Evolutionary conservation across 306 rosid species (phyloP).

Genomic region (Dalbergia cultrata): DNA sequence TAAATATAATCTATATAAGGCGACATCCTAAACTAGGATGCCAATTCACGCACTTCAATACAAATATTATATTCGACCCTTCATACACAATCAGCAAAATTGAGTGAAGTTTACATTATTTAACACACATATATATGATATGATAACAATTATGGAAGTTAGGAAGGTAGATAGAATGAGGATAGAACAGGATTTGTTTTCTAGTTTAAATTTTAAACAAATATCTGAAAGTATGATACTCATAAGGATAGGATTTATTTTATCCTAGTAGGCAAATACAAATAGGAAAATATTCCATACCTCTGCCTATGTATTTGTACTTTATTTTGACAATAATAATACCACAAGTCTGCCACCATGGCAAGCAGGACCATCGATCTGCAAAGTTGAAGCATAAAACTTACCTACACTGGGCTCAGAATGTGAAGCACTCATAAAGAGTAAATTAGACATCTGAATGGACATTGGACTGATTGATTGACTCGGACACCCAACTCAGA

Average conservation of each 20-base stretch:
- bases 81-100: slow-evolving; percentile 10
- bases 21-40: slow-evolving; percentile 1
- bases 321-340: neutral
- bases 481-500: neutral
- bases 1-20: too few species aligned
- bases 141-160: neutral
- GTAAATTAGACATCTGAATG: neutral
- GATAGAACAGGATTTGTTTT: slow-evolving; percentile 4
- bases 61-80: slow-evolving; percentile 1
- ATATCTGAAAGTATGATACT: neutral
- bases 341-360: too few species aligned
- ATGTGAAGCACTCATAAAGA: too few species aligned
- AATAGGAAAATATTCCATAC: neutral
- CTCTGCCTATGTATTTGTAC: slow-evolving; percentile 12
- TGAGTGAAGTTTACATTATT: slow-evolving; percentile 29
- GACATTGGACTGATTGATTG: neutral
- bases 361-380: too few species aligned
- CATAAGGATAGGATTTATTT: neutral
- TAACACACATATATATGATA: neutral
- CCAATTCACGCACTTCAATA: slow-evolving; percentile 27
- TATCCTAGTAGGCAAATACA: slow-evolving; percentile 8
- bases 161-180: neutral
- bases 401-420: too few species aligned
- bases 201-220: neutral
- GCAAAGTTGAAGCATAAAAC: too few species aligned